These are phyloP conservation scores for Dionaea muscipula DNA, from an alignment of 179 eudicot species.

Conservation along the genomic window DNA sequence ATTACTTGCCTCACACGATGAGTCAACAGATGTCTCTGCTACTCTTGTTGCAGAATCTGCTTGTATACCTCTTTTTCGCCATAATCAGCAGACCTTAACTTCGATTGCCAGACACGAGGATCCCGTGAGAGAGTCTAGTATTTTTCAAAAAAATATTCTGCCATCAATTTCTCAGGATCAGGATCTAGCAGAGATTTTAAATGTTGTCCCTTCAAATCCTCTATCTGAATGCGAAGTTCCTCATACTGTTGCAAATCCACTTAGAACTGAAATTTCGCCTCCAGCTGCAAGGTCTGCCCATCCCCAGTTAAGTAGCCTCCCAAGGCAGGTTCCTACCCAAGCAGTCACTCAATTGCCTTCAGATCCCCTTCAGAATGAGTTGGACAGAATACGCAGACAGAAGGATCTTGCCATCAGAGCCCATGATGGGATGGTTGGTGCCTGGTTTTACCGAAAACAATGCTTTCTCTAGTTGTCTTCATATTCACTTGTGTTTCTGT, in stretches of 20 bases:
- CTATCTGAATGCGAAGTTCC: not conserved
- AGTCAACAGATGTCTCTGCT: constrained; percentile 6
- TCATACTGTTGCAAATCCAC: constrained; percentile 6
- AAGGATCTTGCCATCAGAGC: constrained; percentile 19
- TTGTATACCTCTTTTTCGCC: not conserved
- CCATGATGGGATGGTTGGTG: constrained; percentile 40
- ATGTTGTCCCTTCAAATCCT: constrained; percentile 3
- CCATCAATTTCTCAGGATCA: constrained; percentile 1
- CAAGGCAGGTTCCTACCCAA: constrained; percentile 8
- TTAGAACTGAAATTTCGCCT: constrained; percentile 8
- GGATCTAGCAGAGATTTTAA: not conserved
- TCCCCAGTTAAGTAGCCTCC: constrained; percentile 7
- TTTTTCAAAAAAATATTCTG: not conserved
- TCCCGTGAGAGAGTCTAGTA: constrained; percentile 8
- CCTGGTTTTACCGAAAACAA: not conserved
- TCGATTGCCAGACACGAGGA: constrained; percentile 7
- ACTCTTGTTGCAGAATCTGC: constrained; percentile 4
- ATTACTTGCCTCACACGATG: not conserved
- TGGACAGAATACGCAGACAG: constrained; percentile 40
- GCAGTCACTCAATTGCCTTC: constrained; percentile 7
- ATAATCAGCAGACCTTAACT: constrained; percentile 8
- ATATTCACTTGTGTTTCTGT: constrained; percentile 9
- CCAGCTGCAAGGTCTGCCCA: constrained; percentile 12
- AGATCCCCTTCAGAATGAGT: constrained; percentile 56
- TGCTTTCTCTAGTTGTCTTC: not conserved